Base-by-base conservation (phyloP, 768 basidiomycete species). In the Pholiota conissans region DNA sequence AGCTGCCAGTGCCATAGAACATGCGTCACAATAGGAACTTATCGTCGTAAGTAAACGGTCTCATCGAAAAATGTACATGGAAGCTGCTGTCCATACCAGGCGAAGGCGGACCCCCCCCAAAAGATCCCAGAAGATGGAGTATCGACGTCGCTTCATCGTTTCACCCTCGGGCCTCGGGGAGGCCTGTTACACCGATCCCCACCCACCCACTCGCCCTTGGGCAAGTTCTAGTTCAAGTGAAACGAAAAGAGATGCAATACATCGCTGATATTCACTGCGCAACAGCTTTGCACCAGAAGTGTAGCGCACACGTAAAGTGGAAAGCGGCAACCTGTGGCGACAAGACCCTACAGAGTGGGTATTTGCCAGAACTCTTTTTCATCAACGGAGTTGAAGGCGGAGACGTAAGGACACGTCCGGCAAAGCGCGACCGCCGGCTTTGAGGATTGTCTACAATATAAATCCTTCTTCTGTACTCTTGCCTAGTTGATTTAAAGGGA, bases 341-440 rank as follows among this genome's bases (percentile, higher is more conserved):
- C 26, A 42, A 45, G 42, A 22, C 18, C 42, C 42, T 45, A 45
- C 42, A 45, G 9, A 53, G 11, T 28, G 52, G 27, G 35, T 39
- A 20, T 27, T 18, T 40, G 24, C 13, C 27, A 53, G 34, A 9
- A 18, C 39, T 53, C 20, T 39, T 6, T 39, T 42, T 45, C 42
- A 45, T 45, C 42, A 45, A 45, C 42, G 42, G 42, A 16, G 32
- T 13, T 16, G 50, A 26, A 30, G 49, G 34, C 49, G 50, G 35
- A 29, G 50, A 52, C 50, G 50, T 52, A 52, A 52, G 35, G 45
- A 4, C 35, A n/a, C 47, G 26, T 13, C 35, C 60, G 55, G 60
- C 47, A 53, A 48, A 16, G 8, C 26, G 55, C 60, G 55, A 52
- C 60, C 59, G 59, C 50, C 60, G 60, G 60, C 56, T 32, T 14